Evolutionary conservation across 164 flowering plant genomes (phyloP).

Genomic region (Kalanchoe fedtschenkoi): DNA sequence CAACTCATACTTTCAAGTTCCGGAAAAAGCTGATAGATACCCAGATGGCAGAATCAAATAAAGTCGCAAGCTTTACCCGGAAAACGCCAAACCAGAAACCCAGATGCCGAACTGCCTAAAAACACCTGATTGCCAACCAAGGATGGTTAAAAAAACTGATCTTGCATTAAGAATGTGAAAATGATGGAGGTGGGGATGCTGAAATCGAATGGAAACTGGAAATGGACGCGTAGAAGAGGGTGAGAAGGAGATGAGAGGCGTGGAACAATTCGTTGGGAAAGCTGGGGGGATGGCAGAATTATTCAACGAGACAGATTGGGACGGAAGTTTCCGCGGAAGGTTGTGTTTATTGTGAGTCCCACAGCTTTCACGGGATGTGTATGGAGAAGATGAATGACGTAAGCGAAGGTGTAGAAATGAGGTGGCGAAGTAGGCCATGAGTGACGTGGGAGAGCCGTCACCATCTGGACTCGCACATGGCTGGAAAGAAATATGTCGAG

Average conservation of each 20-base stretch:
- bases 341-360: not conserved
- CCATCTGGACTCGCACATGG: not conserved
- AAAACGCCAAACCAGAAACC: not conserved
- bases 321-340: not conserved
- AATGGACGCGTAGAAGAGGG: not conserved
- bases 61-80: not conserved
- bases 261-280: not conserved
- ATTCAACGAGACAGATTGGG: not conserved
- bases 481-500: too few relatives aligned
- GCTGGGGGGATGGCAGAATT: not conserved
- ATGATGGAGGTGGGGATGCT: not conserved
- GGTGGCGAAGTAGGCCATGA: too few relatives aligned
- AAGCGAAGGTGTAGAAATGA: not conserved
- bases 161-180: not conserved
- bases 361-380: constrained; percentile 1
- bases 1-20: not conserved
- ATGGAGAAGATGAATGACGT: not conserved
- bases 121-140: not conserved
- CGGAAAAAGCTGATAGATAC: too few relatives aligned
- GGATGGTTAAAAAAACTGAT: not conserved
- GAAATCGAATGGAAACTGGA: not conserved
- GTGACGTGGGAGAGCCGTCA: not conserved
- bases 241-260: not conserved
- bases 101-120: not conserved
- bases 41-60: not conserved